phyloP scores from a whole-genome alignment of 371 early-diverging fungal genomes.

The Polyrhizophydium stewartii region DNA sequence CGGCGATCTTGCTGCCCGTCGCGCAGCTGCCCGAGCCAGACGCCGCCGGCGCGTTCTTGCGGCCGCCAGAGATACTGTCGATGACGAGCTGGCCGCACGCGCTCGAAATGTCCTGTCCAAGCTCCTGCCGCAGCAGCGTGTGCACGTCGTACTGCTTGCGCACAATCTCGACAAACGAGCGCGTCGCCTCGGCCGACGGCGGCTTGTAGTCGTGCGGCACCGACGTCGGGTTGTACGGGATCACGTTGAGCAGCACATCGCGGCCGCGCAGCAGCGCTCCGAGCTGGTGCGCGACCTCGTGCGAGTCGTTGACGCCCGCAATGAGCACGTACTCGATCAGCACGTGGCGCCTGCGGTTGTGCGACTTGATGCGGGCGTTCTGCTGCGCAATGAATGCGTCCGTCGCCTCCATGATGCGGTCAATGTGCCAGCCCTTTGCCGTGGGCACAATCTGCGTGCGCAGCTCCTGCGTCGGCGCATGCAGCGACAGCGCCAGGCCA shows the following conservation, averaged over 20 bases:
- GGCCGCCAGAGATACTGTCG: conserved; percentile 4
- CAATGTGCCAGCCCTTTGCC: conserved; percentile 74
- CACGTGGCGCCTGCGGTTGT: conserved; percentile 28
- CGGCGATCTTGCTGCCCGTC: no score
- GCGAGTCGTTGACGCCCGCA: conserved; percentile 33
- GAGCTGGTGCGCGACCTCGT: conserved; percentile 31
- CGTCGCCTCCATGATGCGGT: conserved; percentile 66
- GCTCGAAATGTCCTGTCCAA: conserved; percentile 39
- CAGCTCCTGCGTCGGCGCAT: conserved; percentile 78
- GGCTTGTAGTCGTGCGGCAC: conserved; percentile 40
- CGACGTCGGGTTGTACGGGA: conserved; percentile 46
- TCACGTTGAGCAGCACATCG: conserved; percentile 44
- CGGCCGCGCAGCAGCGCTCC: conserved; percentile 32
- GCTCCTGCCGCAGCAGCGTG: conserved; percentile 38
- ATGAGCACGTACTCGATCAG: conserved; percentile 50
- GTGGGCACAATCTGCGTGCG: conserved; percentile 81
- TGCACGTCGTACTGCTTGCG: conserved; percentile 27
- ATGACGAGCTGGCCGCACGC: conserved; percentile 53
- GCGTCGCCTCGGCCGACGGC: conserved; percentile 22
- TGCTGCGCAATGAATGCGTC: conserved; percentile 50
- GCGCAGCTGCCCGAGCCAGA: neutral
- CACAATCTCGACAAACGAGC: conserved; percentile 33
- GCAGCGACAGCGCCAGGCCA: conserved; percentile 81
- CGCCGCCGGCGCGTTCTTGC: neutral
- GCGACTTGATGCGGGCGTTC: conserved; percentile 12